Evolutionary conservation across 2,329 filamentous ascomycete genomes (phyloP).

Genomic region (Xylariaceae sp.): DNA sequence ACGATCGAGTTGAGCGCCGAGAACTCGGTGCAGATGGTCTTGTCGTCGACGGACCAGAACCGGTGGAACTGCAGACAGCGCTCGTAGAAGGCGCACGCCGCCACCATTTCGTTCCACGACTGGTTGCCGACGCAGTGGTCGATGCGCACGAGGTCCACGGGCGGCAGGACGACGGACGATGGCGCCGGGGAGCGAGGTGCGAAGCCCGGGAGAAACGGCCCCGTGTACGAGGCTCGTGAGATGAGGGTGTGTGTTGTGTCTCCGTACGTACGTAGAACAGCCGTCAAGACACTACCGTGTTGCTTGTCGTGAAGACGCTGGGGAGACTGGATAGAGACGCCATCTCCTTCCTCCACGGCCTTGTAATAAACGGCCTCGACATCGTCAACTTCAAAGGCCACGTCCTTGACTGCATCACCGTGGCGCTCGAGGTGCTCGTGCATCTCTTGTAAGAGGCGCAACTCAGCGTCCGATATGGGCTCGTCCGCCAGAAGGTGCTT

Average conservation of each 20-base stretch:
- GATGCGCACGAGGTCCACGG: slow-evolving; percentile 67
- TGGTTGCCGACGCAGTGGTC: slow-evolving; percentile 98
- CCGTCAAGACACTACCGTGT: slow-evolving; percentile 64
- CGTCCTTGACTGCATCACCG: slow-evolving; percentile 91
- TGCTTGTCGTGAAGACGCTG: slow-evolving; percentile 50
- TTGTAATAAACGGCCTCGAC: slow-evolving; percentile 74
- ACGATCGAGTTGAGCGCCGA: slow-evolving; percentile 84
- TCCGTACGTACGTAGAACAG: slow-evolving; percentile 86
- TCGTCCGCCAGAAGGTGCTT: slow-evolving; percentile 53
- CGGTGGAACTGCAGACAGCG: slow-evolving; percentile 87
- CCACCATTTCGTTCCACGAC: slow-evolving; percentile 83
- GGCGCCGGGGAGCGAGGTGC: slow-evolving; percentile 44
- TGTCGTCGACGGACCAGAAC: slow-evolving; percentile 96
- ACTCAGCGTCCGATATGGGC: slow-evolving; percentile 59
- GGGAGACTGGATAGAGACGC: slow-evolving; percentile 57
- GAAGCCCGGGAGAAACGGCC: slow-evolving; percentile 81
- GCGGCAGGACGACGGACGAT: slow-evolving; percentile 48
- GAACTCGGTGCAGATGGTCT: slow-evolving; percentile 88
- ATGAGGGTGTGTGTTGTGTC: slow-evolving; percentile 94
- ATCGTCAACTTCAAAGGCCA: slow-evolving; percentile 90
- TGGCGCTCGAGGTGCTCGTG: slow-evolving; percentile 80
- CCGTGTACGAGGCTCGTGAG: slow-evolving; percentile 64
- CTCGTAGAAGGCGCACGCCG: slow-evolving; percentile 72
- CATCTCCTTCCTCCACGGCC: slow-evolving; percentile 57
- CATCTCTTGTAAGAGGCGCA: slow-evolving; percentile 65